A percentile compares a stretch with the other conserved stretches of the same genome.
Evolutionary conservation across 345 rosid genomes (phyloP).

Genomic region (Lepidium sativum): DNA sequence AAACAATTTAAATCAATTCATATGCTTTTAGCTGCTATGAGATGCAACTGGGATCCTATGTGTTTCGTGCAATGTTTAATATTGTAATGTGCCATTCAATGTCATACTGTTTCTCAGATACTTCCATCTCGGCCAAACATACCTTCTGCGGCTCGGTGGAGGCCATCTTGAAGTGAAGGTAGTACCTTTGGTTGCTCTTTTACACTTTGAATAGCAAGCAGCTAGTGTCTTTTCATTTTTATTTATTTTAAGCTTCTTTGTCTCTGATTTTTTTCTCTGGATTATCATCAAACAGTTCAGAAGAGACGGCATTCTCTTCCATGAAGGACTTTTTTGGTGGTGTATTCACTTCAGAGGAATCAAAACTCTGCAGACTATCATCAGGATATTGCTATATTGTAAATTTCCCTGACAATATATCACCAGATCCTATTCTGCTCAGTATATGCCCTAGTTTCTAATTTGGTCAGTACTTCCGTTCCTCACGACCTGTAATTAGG

Average conservation of each 20-base stretch:
- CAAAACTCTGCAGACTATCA: constrained; percentile 44
- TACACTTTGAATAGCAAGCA: not conserved
- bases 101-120: constrained; percentile 56
- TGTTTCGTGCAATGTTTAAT: constrained; percentile 7
- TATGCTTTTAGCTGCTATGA: not conserved
- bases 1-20: not conserved
- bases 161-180: constrained; percentile 45
- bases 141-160: constrained; percentile 53
- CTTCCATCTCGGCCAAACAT: constrained; percentile 59
- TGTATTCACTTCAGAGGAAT: constrained; percentile 22
- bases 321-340: constrained; percentile 15
- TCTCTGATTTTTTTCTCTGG: constrained; percentile 11
- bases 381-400: constrained; percentile 70
- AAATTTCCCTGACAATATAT: constrained; percentile 70
- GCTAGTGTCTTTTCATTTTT: constrained; percentile 6
- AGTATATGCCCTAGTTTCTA: constrained; percentile 70
- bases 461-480: constrained; percentile 86
- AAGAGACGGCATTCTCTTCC: constrained; percentile 4
- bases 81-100: constrained; percentile 30
- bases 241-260: not conserved
- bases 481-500: constrained; percentile 58
- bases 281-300: constrained; percentile 21
- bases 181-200: not conserved
- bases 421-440: constrained; percentile 56
- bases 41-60: not conserved